A percentile compares a stretch with the other conserved stretches of the same genome.
These are phyloP conservation scores for Rhodamnia argentea DNA, from an alignment of 345 rosid species.

Conservation along the genomic window DNA sequence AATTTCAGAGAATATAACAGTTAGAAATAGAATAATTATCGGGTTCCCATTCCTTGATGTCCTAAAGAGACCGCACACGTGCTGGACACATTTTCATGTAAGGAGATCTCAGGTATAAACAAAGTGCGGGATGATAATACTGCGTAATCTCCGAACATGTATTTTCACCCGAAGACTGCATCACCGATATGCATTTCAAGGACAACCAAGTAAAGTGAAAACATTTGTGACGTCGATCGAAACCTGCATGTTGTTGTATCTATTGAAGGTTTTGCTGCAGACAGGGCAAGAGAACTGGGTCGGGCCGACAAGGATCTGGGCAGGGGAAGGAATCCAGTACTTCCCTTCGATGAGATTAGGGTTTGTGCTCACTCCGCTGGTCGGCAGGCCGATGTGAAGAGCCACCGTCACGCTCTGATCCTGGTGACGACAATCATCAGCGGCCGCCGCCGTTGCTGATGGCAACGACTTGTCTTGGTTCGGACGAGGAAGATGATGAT, in stretches of 20 bases:
- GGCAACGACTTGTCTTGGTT: background rate
- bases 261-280: slow-evolving; percentile 76
- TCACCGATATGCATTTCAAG: too few relatives aligned
- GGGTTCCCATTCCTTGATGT: too few relatives aligned
- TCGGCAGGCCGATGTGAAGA: slow-evolving; percentile 60
- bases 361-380: slow-evolving; percentile 8
- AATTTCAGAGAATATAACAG: background rate
- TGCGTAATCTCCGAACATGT: too few relatives aligned
- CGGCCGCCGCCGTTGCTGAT: background rate
- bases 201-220: background rate
- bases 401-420: slow-evolving; percentile 55
- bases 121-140: too few relatives aligned
- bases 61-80: too few relatives aligned
- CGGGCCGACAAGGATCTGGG: slow-evolving; percentile 89
- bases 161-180: too few relatives aligned
- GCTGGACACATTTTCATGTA: too few relatives aligned
- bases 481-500: background rate
- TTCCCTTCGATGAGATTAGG: slow-evolving; percentile 8
- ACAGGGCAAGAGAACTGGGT: slow-evolving; percentile 88
- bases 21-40: background rate
- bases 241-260: slow-evolving; percentile 97
- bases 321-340: slow-evolving; percentile 86
- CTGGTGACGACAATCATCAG: slow-evolving; percentile 5
- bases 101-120: too few relatives aligned
- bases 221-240: background rate